Conservation (phyloP, 176 grass and related monocot genomes). For the Tillandsia fasciculata region DNA sequence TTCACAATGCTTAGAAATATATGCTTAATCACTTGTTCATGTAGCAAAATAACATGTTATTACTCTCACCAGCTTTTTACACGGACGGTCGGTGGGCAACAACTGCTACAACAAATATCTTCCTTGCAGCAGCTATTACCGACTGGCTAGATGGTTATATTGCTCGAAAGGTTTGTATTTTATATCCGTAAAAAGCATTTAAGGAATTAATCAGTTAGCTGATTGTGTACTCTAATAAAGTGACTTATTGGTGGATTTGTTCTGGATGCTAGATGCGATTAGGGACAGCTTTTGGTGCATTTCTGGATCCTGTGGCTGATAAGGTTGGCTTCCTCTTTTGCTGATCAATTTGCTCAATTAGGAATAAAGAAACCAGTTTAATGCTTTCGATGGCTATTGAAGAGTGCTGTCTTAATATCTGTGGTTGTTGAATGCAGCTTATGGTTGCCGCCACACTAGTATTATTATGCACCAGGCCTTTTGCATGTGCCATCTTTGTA, state of each 20-base stretch:
- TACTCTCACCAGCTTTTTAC: slow-evolving; percentile 64
- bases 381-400: too few species aligned
- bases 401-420: too few species aligned
- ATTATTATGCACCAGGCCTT: slow-evolving; percentile 75
- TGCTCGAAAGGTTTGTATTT: slow-evolving; percentile 70
- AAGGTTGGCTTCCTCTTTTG: slow-evolving; percentile 37
- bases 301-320: slow-evolving; percentile 99
- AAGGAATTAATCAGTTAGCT: neutral
- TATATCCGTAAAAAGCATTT: neutral
- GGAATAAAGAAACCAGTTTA: neutral
- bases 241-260: neutral
- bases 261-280: slow-evolving; percentile 62
- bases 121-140: slow-evolving; percentile 78
- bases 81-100: slow-evolving; percentile 68
- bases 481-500: slow-evolving; percentile 49
- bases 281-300: slow-evolving; percentile 96
- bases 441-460: slow-evolving; percentile 97
- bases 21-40: too few species aligned
- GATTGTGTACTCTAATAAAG: neutral
- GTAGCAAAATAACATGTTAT: slow-evolving; percentile 6
- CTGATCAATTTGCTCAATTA: neutral
- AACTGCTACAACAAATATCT: slow-evolving; percentile 83
- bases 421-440: slow-evolving; percentile 42
- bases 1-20: too few species aligned
- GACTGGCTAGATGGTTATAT: slow-evolving; percentile 99